Percentiles rank a stretch among this genome's conserved stretches.
Evolutionary conservation across 2,329 filamentous ascomycete species (phyloP).

Genomic region (Claviceps sorghi): DNA sequence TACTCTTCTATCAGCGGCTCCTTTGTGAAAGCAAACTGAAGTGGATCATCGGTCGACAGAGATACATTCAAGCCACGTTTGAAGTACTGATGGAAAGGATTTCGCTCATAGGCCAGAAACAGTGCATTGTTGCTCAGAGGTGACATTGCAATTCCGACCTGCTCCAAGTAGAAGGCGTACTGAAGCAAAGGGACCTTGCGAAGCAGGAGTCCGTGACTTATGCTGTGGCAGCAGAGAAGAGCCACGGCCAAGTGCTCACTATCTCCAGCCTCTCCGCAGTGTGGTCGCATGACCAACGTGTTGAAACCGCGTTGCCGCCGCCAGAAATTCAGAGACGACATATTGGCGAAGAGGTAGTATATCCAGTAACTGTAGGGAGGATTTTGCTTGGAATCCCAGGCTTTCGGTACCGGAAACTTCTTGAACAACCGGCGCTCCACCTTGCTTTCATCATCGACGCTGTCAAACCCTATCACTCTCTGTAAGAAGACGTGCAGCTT

Average conservation of each 20-base stretch:
- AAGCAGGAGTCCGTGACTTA: constrained; percentile 83
- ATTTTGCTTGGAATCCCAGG: constrained; percentile 87
- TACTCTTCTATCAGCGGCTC: constrained; percentile 97
- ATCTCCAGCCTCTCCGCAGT: constrained; percentile 93
- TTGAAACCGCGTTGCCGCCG: constrained; percentile 87
- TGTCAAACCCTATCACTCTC: constrained; percentile 91
- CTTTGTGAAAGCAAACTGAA: constrained; percentile 97
- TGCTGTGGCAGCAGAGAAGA: constrained; percentile 85
- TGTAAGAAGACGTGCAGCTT: constrained; percentile 93
- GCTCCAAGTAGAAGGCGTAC: constrained; percentile 95
- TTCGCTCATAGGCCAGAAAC: constrained; percentile 91
- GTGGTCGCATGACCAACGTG: constrained; percentile 81
- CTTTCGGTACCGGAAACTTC: constrained; percentile 82
- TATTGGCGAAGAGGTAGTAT: constrained; percentile 92
- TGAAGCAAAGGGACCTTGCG: constrained; percentile 90
- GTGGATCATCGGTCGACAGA: constrained; percentile 85
- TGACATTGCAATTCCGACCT: constrained; percentile 99
- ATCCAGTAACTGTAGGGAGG: constrained; percentile 99
- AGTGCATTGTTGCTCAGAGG: constrained; percentile 94
- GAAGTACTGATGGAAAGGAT: constrained; percentile 93
- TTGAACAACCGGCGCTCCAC: constrained; percentile 83
- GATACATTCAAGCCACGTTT: constrained; percentile 89
- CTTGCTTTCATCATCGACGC: constrained; percentile 97
- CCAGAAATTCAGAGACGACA: constrained; percentile 83
- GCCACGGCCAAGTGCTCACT: constrained; percentile 91